Evolutionary conservation across 257 asterid genomes (phyloP).

Genomic region (Rhazya stricta): DNA sequence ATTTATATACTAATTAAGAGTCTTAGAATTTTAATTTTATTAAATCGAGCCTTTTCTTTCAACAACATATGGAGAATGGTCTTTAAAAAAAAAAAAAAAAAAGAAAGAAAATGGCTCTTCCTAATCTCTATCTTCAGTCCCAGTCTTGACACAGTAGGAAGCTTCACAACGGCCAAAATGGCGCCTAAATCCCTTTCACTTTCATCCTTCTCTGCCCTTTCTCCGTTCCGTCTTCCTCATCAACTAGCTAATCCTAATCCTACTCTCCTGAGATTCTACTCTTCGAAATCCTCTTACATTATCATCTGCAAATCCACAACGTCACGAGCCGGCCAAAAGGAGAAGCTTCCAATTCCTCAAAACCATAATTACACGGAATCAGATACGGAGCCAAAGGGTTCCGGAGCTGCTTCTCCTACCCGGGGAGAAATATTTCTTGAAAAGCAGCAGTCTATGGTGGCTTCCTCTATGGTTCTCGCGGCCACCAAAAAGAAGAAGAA

Average conservation of each 20-base stretch:
- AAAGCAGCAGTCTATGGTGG: slow-evolving; percentile 44
- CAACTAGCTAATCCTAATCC: slow-evolving; percentile 27
- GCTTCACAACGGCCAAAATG: slow-evolving; percentile 21
- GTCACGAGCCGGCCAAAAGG: slow-evolving; percentile 18
- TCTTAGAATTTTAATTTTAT: too few species aligned
- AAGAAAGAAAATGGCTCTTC: too few species aligned
- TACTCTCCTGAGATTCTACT: slow-evolving; percentile 20
- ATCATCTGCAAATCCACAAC: slow-evolving; percentile 44
- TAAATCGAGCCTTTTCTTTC: too few species aligned
- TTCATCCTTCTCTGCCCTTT: slow-evolving; percentile 35
- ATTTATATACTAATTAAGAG: too few species aligned
- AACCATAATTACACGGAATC: slow-evolving; percentile 1
- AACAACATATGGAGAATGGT: too few species aligned
- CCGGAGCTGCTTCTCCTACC: slow-evolving; percentile 76
- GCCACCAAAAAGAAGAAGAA: slow-evolving; percentile 35
- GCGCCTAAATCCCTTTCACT: slow-evolving; percentile 56
- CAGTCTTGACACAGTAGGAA: background rate
- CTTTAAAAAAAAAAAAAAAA: too few species aligned
- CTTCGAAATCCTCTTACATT: slow-evolving; percentile 22
- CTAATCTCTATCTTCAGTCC: background rate
- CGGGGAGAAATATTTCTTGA: slow-evolving; percentile 77
- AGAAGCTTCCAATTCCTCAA: slow-evolving; percentile 16
- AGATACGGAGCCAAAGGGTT: slow-evolving; percentile 52
- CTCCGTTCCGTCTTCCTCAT: slow-evolving; percentile 27
- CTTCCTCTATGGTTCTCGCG: slow-evolving; percentile 33